These are phyloP conservation scores for Aphanomyces invadans DNA, from an alignment of 352 stramenopile species.

Conservation along the genomic window DNA sequence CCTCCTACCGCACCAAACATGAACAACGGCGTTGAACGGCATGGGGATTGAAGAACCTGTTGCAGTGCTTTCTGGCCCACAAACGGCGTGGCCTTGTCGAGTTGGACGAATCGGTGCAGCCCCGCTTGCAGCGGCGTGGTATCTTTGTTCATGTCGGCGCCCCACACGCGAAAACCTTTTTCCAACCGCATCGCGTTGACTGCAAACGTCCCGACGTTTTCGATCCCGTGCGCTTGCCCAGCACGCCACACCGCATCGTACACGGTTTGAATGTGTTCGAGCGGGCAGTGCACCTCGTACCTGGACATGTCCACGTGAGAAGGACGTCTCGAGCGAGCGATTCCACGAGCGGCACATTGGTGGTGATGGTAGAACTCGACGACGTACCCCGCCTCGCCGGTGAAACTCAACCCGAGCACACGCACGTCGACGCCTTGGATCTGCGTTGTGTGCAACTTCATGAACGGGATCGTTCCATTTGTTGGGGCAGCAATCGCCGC, in stretches of 20 bases:
- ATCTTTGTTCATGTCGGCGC: constrained; percentile 22
- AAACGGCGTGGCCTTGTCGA: constrained; percentile 10
- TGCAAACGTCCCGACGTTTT: constrained; percentile 18
- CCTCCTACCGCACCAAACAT: neutral
- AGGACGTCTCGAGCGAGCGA: no score
- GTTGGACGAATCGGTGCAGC: constrained; percentile 14
- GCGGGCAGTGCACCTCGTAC: constrained; percentile 17
- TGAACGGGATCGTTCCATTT: constrained; percentile 6
- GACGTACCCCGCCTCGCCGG: constrained; percentile 18
- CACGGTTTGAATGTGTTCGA: neutral
- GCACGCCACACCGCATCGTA: constrained; percentile 18
- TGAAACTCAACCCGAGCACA: constrained; percentile 22
- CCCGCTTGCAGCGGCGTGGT: constrained; percentile 19
- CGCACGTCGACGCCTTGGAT: constrained; percentile 11
- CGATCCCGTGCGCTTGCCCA: constrained; percentile 6
- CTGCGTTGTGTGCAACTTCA: neutral
- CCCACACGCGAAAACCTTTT: constrained; percentile 23
- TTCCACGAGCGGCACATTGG: no score
- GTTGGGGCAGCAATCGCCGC: neutral
- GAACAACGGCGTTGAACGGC: neutral
- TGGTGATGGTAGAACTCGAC: neutral
- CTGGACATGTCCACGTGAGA: no score
- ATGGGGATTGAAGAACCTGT: neutral
- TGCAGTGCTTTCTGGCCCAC: constrained; percentile 21
- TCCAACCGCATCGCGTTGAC: constrained; percentile 21